Evolutionary conservation across 495 filamentous ascomycete genomes (phyloP).

Genomic region (Saxophila tyrrhenica): DNA sequence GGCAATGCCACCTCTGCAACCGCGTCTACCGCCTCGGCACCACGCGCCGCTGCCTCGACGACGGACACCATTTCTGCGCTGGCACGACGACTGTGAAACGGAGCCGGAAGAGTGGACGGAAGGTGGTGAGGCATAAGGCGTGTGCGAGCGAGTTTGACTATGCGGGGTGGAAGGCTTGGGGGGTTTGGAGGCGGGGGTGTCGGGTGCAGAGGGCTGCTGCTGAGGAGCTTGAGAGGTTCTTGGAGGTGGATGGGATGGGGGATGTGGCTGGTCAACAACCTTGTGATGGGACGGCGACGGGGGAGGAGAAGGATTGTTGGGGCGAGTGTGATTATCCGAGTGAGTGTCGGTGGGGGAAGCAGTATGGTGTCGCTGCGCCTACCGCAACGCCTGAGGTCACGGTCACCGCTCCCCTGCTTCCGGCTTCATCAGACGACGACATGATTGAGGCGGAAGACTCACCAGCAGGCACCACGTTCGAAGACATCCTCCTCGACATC

Average conservation of each 20-base stretch:
- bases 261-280: neutral
- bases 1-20: constrained; percentile 38
- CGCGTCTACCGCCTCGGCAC: constrained; percentile 31
- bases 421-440: no score
- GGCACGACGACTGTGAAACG: constrained; percentile 29
- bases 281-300: neutral
- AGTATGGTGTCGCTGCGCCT: constrained; percentile 12
- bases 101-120: constrained; percentile 14
- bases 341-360: constrained; percentile 31
- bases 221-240: constrained; percentile 3
- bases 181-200: constrained; percentile 27
- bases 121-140: constrained; percentile 26
- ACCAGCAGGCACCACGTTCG: constrained; percentile 6
- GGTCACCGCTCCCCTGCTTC: no score
- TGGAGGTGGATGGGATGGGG: neutral
- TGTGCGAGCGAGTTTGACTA: constrained; percentile 40
- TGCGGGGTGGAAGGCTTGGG: constrained; percentile 34
- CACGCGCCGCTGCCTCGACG: constrained; percentile 38
- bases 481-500: constrained; percentile 8
- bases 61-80: constrained; percentile 39
- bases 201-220: neutral
- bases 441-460: no score
- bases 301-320: constrained; percentile 26
- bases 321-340: constrained; percentile 28
- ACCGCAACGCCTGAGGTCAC: neutral